A percentile compares a stretch with the other conserved stretches of the same genome.
These are phyloP conservation scores for Corylus heterophylla DNA, from an alignment of 306 rosid species.

Conservation along the genomic window DNA sequence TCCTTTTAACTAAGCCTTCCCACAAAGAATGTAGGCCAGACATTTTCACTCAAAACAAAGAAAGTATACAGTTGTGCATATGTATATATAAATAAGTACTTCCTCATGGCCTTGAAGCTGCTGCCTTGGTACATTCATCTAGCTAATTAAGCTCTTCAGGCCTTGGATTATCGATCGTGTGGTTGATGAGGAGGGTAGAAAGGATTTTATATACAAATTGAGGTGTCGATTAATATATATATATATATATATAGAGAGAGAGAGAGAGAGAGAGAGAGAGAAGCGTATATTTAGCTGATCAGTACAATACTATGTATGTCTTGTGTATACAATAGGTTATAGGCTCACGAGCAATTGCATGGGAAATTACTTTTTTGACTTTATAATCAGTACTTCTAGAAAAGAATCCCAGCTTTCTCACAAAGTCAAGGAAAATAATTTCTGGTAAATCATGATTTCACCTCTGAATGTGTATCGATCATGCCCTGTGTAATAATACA, in stretches of 20 bases:
- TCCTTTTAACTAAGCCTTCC: not conserved
- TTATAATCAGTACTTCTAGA: not conserved
- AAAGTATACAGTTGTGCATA: not conserved
- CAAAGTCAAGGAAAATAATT: conserved; percentile 15
- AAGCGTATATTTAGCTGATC: not conserved
- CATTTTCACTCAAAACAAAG: not conserved
- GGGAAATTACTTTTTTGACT: not conserved
- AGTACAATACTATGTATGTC: not conserved
- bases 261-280: not conserved
- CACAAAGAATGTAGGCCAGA: not conserved
- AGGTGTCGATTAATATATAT: not conserved
- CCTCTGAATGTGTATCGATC: not conserved
- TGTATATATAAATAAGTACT: not conserved
- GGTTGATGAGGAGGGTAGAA: not conserved
- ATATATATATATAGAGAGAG: too few species aligned
- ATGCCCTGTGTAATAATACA: conserved; percentile 12
- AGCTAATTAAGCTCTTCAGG: not conserved
- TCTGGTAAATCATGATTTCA: conserved; percentile 18
- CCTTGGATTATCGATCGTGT: not conserved
- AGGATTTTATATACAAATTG: not conserved
- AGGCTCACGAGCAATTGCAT: not conserved
- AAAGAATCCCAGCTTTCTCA: conserved; percentile 13
- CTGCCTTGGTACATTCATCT: not conserved
- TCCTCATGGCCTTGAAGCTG: not conserved
- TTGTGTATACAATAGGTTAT: not conserved